Conservation (phyloP, 1,139 yeast species). For the Arxiozyma telluris region DNA sequence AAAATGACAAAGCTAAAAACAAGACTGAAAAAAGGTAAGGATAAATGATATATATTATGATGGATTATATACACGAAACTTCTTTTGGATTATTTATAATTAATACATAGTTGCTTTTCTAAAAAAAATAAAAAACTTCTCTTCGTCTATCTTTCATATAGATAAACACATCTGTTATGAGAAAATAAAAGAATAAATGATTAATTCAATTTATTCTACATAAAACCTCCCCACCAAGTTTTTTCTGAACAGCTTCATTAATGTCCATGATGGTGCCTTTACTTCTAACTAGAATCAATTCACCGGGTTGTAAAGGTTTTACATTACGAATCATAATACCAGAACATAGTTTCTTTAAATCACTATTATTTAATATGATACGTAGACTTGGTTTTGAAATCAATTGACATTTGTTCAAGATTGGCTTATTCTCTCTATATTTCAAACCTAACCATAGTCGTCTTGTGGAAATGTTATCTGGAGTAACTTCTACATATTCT, state of each 20-base stretch:
- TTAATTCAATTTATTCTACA: conserved; percentile 55
- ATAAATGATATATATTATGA: too few relatives aligned
- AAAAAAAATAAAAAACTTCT: too few relatives aligned
- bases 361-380: conserved; percentile 53
- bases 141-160: background rate
- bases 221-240: conserved; percentile 66
- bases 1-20: too few relatives aligned
- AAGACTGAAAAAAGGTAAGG: background rate
- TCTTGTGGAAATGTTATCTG: conserved; percentile 77
- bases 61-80: background rate
- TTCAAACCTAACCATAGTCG: conserved; percentile 88
- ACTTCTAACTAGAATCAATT: conserved; percentile 59
- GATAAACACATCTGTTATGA: background rate
- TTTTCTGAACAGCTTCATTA: conserved; percentile 76
- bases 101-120: background rate
- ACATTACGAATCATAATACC: conserved; percentile 71
- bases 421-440: conserved; percentile 74
- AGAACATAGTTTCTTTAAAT: conserved; percentile 62
- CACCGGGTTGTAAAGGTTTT: conserved; percentile 84
- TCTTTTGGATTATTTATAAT: too few relatives aligned
- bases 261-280: conserved; percentile 54
- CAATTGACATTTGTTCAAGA: conserved; percentile 59
- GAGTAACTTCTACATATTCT: conserved; percentile 68
- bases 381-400: conserved; percentile 81
- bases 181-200: background rate